phyloP scores from a whole-genome alignment of 805 yeast genomes.

The Starmerella bombi region DNA sequence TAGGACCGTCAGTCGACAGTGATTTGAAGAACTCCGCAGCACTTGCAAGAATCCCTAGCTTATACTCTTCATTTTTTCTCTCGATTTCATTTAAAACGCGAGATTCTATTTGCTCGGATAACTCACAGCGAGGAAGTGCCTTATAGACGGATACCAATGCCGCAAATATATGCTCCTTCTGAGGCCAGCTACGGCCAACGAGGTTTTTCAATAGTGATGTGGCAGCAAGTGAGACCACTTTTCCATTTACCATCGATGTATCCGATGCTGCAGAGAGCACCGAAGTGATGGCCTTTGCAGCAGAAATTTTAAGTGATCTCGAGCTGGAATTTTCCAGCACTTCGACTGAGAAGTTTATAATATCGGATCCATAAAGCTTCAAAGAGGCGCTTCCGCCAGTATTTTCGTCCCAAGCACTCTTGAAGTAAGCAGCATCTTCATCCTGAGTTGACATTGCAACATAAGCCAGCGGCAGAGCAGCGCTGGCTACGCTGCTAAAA shows the following conservation, averaged over 20 bases:
- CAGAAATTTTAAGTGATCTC: slow-evolving; percentile 52
- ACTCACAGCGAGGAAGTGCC: slow-evolving; percentile 33
- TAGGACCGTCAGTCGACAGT: neutral
- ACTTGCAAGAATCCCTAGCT: slow-evolving; percentile 39
- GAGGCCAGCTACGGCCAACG: slow-evolving; percentile 74
- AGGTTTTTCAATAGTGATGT: slow-evolving; percentile 21
- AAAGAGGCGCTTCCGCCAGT: slow-evolving; percentile 62
- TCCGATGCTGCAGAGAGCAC: neutral
- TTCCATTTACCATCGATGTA: too few species aligned
- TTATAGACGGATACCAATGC: slow-evolving; percentile 45
- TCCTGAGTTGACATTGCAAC: slow-evolving; percentile 43
- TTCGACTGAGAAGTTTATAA: slow-evolving; percentile 37
- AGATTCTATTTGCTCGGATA: slow-evolving; percentile 26
- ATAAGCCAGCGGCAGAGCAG: slow-evolving; percentile 65
- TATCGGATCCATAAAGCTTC: slow-evolving; percentile 56
- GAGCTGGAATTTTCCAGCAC: slow-evolving; percentile 41
- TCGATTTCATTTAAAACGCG: slow-evolving; percentile 47
- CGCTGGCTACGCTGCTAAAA: slow-evolving; percentile 46
- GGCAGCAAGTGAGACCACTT: slow-evolving; percentile 41
- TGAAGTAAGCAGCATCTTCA: slow-evolving; percentile 34
- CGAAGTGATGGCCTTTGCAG: slow-evolving; percentile 33
- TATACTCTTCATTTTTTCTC: slow-evolving; percentile 54
- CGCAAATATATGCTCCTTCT: slow-evolving; percentile 63
- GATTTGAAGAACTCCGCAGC: slow-evolving; percentile 39
- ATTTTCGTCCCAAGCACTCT: slow-evolving; percentile 64